phyloP scores from a whole-genome alignment of 495 filamentous ascomycete genomes.

The Cercophora sp. region DNA sequence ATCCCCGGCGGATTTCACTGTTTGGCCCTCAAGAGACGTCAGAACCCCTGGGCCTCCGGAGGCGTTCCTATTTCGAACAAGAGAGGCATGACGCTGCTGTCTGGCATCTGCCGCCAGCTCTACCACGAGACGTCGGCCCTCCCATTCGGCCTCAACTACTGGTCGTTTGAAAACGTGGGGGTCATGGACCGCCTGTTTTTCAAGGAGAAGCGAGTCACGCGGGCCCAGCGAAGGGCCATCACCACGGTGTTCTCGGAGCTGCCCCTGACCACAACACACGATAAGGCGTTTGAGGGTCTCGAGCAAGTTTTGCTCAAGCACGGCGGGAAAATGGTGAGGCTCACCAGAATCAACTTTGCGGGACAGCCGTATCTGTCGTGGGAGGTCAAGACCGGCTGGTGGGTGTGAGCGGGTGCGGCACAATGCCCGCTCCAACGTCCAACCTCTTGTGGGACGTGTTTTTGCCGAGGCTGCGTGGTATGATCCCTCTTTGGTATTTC shows the following conservation, averaged over 20 bases:
- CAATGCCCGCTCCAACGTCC: too few species aligned
- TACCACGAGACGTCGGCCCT: constrained; percentile 30
- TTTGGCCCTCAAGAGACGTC: constrained; percentile 10
- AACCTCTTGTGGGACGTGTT: too few species aligned
- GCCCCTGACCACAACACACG: constrained; percentile 12
- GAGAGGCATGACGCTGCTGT: constrained; percentile 18
- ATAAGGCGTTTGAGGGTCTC: constrained; percentile 23
- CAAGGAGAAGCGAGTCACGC: constrained; percentile 26
- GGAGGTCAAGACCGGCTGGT: too few species aligned
- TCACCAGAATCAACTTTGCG: too few species aligned
- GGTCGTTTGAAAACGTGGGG: constrained; percentile 23
- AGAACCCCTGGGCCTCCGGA: constrained; percentile 18
- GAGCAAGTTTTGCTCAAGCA: too few species aligned
- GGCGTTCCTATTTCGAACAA: not conserved
- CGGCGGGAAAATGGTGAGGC: too few species aligned
- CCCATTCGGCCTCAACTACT: constrained; percentile 28
- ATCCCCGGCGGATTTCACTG: constrained; percentile 24
- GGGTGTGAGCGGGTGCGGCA: too few species aligned
- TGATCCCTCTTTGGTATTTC: too few species aligned
- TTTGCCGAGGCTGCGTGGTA: too few species aligned
- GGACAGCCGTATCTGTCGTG: too few species aligned
- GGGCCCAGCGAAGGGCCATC: constrained; percentile 25
- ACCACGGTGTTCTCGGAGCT: constrained; percentile 18
- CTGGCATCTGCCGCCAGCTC: constrained; percentile 27
- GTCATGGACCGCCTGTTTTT: constrained; percentile 27